A percentile compares a stretch with the other conserved stretches of the same genome.
phyloP scores from a whole-genome alignment of 208 protist species.

The Wallacemonas sp. region DNA sequence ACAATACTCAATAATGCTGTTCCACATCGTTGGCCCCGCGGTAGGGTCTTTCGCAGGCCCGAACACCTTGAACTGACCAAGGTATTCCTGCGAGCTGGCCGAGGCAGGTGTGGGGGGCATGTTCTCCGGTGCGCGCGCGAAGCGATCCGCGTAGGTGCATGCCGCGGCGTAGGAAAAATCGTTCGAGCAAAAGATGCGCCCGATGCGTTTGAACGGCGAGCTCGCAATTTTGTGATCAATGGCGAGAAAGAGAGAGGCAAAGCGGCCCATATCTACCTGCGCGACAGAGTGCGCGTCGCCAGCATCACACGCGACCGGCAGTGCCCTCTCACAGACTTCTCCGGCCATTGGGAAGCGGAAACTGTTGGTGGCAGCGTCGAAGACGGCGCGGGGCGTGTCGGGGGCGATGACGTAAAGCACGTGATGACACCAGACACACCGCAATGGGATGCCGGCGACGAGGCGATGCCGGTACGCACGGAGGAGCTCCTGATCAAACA shows the following conservation, averaged over 20 bases:
- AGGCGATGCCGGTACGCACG: slow-evolving; percentile 47
- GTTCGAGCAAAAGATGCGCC: slow-evolving; percentile 49
- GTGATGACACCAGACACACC: slow-evolving; percentile 32
- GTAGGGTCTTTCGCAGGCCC: slow-evolving; percentile 46
- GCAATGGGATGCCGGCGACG: slow-evolving; percentile 34
- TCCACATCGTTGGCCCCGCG: slow-evolving; percentile 33
- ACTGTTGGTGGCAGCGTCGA: neutral
- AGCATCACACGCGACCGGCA: neutral
- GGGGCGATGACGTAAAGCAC: slow-evolving; percentile 52
- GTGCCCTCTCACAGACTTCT: neutral
- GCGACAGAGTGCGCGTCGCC: neutral
- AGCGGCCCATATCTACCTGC: slow-evolving; percentile 32
- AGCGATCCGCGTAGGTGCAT: slow-evolving; percentile 52
- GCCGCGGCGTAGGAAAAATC: slow-evolving; percentile 54
- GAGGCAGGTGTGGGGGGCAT: neutral
- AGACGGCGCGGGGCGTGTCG: slow-evolving; percentile 9
- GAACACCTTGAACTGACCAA: slow-evolving; percentile 32
- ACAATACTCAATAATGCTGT: slow-evolving; percentile 30
- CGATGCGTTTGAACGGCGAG: slow-evolving; percentile 38
- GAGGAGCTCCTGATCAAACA: slow-evolving; percentile 51
- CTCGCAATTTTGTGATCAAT: slow-evolving; percentile 50
- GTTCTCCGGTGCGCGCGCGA: slow-evolving; percentile 22
- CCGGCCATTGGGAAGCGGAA: neutral
- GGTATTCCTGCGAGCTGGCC: neutral
- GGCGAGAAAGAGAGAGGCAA: slow-evolving; percentile 42